Conservation (phyloP, 139 green algal species). For the Trebouxia sp. region DNA sequence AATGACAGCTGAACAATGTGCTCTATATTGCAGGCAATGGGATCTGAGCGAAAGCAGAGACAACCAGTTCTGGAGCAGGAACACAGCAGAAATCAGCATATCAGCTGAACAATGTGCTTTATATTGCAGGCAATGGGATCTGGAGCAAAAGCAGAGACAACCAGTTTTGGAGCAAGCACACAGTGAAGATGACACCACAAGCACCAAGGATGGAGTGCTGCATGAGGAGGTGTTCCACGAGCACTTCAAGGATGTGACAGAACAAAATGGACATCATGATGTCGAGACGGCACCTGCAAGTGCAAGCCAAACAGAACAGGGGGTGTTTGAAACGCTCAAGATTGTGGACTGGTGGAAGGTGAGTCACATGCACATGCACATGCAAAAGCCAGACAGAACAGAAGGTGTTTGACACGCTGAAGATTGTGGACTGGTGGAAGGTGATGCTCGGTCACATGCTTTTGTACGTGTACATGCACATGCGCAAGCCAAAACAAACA, state of each 20-base stretch:
- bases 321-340: neutral
- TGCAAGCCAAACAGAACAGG: neutral
- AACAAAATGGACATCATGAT: neutral
- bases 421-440: too few species aligned
- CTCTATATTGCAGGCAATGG: neutral
- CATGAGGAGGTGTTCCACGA: constrained; percentile 26
- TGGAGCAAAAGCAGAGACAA: constrained; percentile 11
- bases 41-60: constrained; percentile 6
- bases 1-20: too few species aligned
- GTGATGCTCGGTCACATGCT: too few species aligned
- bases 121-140: neutral
- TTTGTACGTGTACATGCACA: too few species aligned
- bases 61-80: too few species aligned
- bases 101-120: too few species aligned
- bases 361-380: neutral
- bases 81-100: too few species aligned
- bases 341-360: constrained; percentile 21
- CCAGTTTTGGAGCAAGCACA: neutral
- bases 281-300: neutral
- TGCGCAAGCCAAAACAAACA: too few species aligned
- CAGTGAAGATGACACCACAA: neutral
- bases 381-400: too few species aligned
- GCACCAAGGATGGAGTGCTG: constrained; percentile 25
- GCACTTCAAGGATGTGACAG: neutral
- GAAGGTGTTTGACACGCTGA: too few species aligned